Percentiles rank a stretch among this genome's conserved stretches.
Evolutionary conservation across 129 eudicot species (phyloP).

Genomic region (Chrysanthemum makinoi): DNA sequence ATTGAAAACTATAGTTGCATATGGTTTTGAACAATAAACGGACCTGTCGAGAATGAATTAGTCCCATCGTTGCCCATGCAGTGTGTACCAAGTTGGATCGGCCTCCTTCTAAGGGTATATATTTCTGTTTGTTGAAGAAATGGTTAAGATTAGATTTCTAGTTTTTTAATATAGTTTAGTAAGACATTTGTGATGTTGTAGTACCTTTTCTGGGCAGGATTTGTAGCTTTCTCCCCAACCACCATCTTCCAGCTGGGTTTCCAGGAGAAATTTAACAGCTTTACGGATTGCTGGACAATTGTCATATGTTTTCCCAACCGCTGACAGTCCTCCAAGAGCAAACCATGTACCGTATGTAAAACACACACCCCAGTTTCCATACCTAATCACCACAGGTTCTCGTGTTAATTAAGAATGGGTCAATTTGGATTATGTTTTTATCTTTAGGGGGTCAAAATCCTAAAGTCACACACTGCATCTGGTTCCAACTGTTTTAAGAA

Average conservation of each 20-base stretch:
- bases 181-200: conserved; percentile 7
- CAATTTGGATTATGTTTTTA: neutral
- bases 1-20: neutral
- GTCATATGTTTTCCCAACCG: conserved; percentile 62
- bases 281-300: conserved; percentile 58
- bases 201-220: conserved; percentile 81
- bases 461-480: neutral
- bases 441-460: neutral
- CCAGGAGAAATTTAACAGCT: conserved; percentile 57
- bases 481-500: neutral
- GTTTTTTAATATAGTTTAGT: too few species aligned
- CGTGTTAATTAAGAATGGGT: conserved; percentile 6
- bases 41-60: conserved; percentile 81
- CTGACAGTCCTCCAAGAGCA: conserved; percentile 68
- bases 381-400: conserved; percentile 40
- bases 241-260: conserved; percentile 62
- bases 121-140: conserved; percentile 49
- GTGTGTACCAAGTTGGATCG: conserved; percentile 80
- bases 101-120: conserved; percentile 61
- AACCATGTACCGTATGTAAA: conserved; percentile 85
- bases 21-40: conserved; percentile 1
- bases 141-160: too few species aligned
- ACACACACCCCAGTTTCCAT: conserved; percentile 88
- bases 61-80: conserved; percentile 85
- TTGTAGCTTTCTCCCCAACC: conserved; percentile 98